Base-by-base conservation (phyloP, 805 yeast species). In the Phaffomyces thermotolerans region DNA sequence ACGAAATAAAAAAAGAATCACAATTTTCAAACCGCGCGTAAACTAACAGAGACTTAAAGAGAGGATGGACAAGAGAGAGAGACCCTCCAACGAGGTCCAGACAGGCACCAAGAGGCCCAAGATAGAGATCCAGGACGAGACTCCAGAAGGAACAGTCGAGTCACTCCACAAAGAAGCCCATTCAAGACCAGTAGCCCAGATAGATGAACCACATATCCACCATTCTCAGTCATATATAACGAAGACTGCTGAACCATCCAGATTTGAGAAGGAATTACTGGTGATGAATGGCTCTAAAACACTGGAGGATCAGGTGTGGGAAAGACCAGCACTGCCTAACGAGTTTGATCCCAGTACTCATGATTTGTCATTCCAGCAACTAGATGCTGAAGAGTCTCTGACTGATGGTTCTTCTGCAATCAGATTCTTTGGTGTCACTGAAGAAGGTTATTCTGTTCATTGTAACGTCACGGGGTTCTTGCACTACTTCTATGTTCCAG, bases 401-500 rank as follows among this genome's bases (percentile, higher is more conserved):
- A 59, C 75, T 8, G 75, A 76, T 32, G 80, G 78, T 14, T 69
- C 74, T 23, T 75, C 84, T 1, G 72, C 78, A 2, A 85, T 90
- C 1, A 75, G 96, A 43, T 83, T 95, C 57, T 93, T 90, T 63
- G 99, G 99, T 45, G 89, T 95, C 34, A 89, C 98, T 2, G 76
- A 72, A 45, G 81, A 78, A 44, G 99, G 99, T 4, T 69, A 88
- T 57, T 85, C 97, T 0, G 86, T 93, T 18, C 71, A 90, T 51
- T 90, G 98, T 66, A 88, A 84, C 53, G 93, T 93, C 14, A 76
- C 83, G 3, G 96, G 95, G 7, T 93, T 95, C 59, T 60, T 76
- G 43, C 99, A 95, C 60, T 93, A 93, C 61, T 74, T 93, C 48
- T 93, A 87, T 54, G 95, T 86, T 12, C 95, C 97, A 0, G 90